Evolutionary conservation across 805 yeast genomes (phyloP).

Genomic region (Naumovozyma baii): DNA sequence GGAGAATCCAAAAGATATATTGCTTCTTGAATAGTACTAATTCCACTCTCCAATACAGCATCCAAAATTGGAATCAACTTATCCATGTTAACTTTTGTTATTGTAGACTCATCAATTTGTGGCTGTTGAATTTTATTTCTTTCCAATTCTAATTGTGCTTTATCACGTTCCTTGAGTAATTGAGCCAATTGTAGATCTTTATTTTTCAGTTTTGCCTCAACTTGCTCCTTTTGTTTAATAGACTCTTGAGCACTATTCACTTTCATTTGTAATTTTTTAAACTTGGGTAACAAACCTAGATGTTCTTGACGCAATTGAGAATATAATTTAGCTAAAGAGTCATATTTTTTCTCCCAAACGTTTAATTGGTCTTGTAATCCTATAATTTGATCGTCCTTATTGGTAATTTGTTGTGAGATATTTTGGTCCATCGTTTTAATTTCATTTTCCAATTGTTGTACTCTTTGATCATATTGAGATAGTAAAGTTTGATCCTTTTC

Average conservation of each 20-base stretch:
- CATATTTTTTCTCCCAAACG: slow-evolving; percentile 80
- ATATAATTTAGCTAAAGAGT: slow-evolving; percentile 78
- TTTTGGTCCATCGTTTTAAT: slow-evolving; percentile 48
- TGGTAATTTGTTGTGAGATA: slow-evolving; percentile 60
- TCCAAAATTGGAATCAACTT: slow-evolving; percentile 53
- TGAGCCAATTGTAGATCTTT: slow-evolving; percentile 85
- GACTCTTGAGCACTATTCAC: slow-evolving; percentile 89
- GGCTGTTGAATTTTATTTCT: slow-evolving; percentile 31
- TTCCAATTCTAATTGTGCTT: slow-evolving; percentile 70
- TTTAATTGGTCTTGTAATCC: slow-evolving; percentile 63
- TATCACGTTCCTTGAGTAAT: slow-evolving; percentile 77
- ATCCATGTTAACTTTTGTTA: slow-evolving; percentile 17
- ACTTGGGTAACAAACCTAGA: slow-evolving; percentile 62
- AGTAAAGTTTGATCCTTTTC: slow-evolving; percentile 77
- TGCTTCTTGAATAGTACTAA: slow-evolving; percentile 64
- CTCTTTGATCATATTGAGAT: slow-evolving; percentile 80
- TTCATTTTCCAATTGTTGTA: slow-evolving; percentile 71
- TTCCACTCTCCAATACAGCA: slow-evolving; percentile 58
- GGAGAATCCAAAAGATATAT: slow-evolving; percentile 65
- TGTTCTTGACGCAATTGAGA: slow-evolving; percentile 90
- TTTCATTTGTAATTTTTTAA: slow-evolving; percentile 74
- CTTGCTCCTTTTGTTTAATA: slow-evolving; percentile 66
- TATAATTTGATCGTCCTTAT: slow-evolving; percentile 65
- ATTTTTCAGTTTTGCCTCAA: slow-evolving; percentile 74
- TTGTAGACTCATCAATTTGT: not conserved